Evolutionary conservation across 1,139 yeast species (phyloP).

Genomic region (Scheffersomyces parashehatae): DNA sequence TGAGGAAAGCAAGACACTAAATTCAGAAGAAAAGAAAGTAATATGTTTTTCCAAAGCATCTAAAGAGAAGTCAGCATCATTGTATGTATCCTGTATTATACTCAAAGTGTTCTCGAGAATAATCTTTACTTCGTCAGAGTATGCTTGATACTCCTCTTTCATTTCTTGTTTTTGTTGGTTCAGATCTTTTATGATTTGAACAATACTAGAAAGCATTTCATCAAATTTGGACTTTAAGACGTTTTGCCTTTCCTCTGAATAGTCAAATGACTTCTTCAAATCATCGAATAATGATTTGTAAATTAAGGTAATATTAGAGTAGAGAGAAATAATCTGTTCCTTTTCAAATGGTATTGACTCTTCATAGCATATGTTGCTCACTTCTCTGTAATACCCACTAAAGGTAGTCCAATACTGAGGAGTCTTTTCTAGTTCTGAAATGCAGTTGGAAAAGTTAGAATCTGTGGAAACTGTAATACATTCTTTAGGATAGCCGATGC

Average conservation of each 20-base stretch:
- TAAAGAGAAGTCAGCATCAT: background rate
- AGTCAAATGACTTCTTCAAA: conserved; percentile 13
- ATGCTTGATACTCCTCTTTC: conserved; percentile 10
- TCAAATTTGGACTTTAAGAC: conserved; percentile 3
- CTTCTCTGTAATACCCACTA: conserved; percentile 55
- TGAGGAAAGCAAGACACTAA: background rate
- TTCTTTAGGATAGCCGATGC: conserved; percentile 32
- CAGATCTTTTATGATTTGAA: conserved; percentile 4
- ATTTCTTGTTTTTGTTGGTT: conserved; percentile 1
- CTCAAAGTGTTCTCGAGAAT: conserved; percentile 7
- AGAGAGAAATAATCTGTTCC: conserved; percentile 47
- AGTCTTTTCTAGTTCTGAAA: conserved; percentile 37
- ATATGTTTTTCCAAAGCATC: background rate
- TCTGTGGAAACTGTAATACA: conserved; percentile 22
- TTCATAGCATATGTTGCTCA: conserved; percentile 50
- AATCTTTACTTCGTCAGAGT: conserved; percentile 9
- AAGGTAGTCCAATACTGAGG: conserved; percentile 65
- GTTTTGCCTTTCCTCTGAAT: conserved; percentile 10
- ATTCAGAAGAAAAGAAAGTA: background rate
- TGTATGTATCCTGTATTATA: background rate
- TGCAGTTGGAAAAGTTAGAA: conserved; percentile 29
- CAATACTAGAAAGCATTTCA: conserved; percentile 8
- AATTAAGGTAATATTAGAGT: conserved; percentile 45
- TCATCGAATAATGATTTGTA: conserved; percentile 23
- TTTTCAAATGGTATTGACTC: conserved; percentile 54